Evolutionary conservation across 2,329 filamentous ascomycete genomes (phyloP).

Genomic region (Diaporthe ilicicola): DNA sequence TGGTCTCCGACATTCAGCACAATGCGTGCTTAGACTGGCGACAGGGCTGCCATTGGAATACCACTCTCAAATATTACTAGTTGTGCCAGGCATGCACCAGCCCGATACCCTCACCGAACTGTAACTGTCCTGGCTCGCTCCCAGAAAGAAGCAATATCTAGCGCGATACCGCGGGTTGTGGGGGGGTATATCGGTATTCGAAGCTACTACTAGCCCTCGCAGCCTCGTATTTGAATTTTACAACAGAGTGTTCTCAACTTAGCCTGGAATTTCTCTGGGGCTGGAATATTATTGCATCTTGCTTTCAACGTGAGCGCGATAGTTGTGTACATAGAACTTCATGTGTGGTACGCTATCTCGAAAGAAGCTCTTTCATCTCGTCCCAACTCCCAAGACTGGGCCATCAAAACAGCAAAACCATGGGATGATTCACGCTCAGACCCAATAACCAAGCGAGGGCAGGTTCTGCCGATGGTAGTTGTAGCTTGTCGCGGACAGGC

Average conservation of each 20-base stretch:
- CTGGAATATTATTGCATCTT: not conserved
- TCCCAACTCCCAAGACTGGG: not conserved
- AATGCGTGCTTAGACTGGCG: not conserved
- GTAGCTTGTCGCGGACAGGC: not conserved
- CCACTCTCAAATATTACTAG: not conserved
- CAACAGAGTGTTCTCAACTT: not conserved
- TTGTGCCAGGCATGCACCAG: not conserved
- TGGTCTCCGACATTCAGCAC: not conserved
- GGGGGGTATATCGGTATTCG: constrained; percentile 10
- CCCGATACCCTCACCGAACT: not conserved
- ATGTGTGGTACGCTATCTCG: not conserved
- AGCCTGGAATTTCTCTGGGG: not conserved
- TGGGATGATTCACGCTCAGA: not conserved
- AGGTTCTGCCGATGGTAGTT: not conserved
- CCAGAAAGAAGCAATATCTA: not conserved
- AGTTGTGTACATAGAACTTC: not conserved
- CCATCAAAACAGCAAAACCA: not conserved
- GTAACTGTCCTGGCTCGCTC: not conserved
- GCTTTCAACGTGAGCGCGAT: not conserved
- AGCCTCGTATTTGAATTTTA: not conserved
- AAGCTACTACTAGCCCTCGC: not conserved
- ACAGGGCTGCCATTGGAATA: constrained; percentile 5
- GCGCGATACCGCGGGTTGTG: constrained; percentile 14
- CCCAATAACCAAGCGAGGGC: too few species aligned
- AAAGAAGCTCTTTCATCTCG: not conserved